Base-by-base conservation (phyloP, 306 rosid species). In the Begonia masoniana region DNA sequence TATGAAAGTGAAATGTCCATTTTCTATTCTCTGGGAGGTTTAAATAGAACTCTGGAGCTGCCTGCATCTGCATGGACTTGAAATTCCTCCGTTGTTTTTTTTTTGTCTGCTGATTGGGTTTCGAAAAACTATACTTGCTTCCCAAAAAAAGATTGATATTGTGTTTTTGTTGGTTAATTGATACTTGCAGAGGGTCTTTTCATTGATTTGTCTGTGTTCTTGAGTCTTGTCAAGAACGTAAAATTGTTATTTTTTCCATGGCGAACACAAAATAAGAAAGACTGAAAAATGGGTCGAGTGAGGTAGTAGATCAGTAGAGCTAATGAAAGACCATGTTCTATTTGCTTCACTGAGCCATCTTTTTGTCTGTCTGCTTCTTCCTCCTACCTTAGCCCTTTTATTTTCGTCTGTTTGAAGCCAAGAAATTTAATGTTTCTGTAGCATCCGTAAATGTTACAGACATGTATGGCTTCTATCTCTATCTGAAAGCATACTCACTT, bases 311-410 rank as follows among this genome's bases (percentile, higher is more conserved):
- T 31, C 39, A 0, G 39, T 31, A 5, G 7, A 31, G 39, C 9
- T 4, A 31, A 45, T 3, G 15, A n/a, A 45, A 45, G 49, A 31
- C 57, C 54, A 48, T 55, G 1, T 26, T 26, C 6, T 26, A 26
- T 26, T 26, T 26, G 74, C 70, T 57, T 58, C 65, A 31, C 39
- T 51, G 74, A 26, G 55, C 69, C 47, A 57, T 61, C 56, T 68
- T 50, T 51, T 52, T 65, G 47, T 51, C 49, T 31, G 39, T 36
- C 69, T 39, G 45, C 59, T 56, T 36, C 54, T 59, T 71, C 71
- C 71, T 62, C 50, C 43, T 39, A 42, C 36, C 13, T 66, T 15
- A 41, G 19, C 39, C 15, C 19, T 10, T 31, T 47, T 54, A 35
- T 55, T 61, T 50, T 54, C 17, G 35, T 50, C 54, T 35, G 17